Base-by-base conservation (phyloP, 2,329 filamentous ascomycete species). In the Bipolaris bicolor region DNA sequence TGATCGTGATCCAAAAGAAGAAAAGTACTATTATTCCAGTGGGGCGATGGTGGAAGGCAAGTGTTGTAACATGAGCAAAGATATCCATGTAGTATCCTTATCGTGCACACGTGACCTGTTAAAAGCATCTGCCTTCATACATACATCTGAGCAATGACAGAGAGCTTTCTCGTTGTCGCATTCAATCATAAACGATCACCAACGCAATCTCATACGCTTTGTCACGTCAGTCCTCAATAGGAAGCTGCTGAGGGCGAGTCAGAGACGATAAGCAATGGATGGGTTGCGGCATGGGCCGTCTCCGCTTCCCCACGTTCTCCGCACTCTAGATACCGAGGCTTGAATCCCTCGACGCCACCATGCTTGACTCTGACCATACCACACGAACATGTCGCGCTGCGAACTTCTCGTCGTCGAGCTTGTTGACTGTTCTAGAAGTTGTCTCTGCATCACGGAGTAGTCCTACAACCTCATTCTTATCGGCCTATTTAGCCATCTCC, bases 221-320 rank as follows among this genome's bases (percentile, higher is more conserved):
- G 2, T 4, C 33, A 16, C 7, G 2, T 9, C 7, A 13, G 13
- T 16, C 5, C 7, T 20, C 18, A 24, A 16, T 10, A 29, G 10
- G 15, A 11, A 2, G 18, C 15, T 7, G 7, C 29, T 39, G 20
- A 29, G 7, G 26, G 22, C n/a, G 15, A 24, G 20, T 39, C 15
- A 26, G 15, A 15, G 29, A 36, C 13, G 7, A 13, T 15, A 26
- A 26, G 46, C 46, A 13, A 49, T 39, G 15, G 6, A 49, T 39
- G 20, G 33, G 39, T 15, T 36, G 15, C 46, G 34, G 34, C 10
- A 49, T 26, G 33, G 15, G 33, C 46, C 22, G 22, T 18, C 33
- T 49, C 46, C 34, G n/a, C 34, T 62, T 60, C 66, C 60, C 64
- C 66, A 66, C 63, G 57, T 57, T 63, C 64, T 64, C 65, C 66